Evolutionary conservation across 495 filamentous ascomycete genomes (phyloP).

Genomic region (Trichoderma orchidacearum): DNA sequence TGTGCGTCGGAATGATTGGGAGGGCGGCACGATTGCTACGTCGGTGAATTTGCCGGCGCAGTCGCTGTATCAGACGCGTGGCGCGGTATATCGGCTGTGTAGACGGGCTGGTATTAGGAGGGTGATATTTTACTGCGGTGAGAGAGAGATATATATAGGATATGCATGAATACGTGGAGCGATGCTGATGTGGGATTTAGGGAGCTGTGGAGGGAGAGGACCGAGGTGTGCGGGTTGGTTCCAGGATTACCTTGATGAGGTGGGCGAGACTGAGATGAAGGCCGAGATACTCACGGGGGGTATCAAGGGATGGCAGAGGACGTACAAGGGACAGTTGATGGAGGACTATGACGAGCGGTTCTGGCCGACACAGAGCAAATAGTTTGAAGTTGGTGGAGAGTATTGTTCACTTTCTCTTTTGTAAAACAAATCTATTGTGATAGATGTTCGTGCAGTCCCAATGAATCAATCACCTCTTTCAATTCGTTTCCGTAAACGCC

Average conservation of each 20-base stretch:
- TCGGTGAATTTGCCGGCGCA: conserved; percentile 35
- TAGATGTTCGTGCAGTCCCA: not conserved
- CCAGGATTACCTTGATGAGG: conserved; percentile 24
- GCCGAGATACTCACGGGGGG: conserved; percentile 32
- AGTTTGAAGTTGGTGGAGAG: no score
- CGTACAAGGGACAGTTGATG: conserved; percentile 26
- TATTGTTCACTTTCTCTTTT: conserved; percentile 3
- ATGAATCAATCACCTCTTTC: not conserved
- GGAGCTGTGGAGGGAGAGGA: conserved; percentile 27
- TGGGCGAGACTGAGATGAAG: conserved; percentile 21
- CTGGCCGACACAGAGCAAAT: conserved; percentile 26
- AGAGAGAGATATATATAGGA: conserved; percentile 1
- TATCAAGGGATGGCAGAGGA: conserved; percentile 34
- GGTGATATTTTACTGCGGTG: conserved; percentile 37
- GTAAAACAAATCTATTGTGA: not conserved
- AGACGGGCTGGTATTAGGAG: conserved; percentile 26
- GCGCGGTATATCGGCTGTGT: conserved; percentile 23
- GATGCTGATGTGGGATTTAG: conserved; percentile 10
- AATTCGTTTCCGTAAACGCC: not conserved
- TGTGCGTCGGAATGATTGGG: conserved; percentile 15
- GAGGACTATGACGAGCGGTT: conserved; percentile 32
- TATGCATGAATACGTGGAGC: not conserved
- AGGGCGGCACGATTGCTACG: conserved; percentile 14
- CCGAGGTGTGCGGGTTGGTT: conserved; percentile 36
- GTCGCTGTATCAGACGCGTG: conserved; percentile 27